phyloP scores from a whole-genome alignment of 495 filamentous ascomycete species.

The Xylaria castorea region DNA sequence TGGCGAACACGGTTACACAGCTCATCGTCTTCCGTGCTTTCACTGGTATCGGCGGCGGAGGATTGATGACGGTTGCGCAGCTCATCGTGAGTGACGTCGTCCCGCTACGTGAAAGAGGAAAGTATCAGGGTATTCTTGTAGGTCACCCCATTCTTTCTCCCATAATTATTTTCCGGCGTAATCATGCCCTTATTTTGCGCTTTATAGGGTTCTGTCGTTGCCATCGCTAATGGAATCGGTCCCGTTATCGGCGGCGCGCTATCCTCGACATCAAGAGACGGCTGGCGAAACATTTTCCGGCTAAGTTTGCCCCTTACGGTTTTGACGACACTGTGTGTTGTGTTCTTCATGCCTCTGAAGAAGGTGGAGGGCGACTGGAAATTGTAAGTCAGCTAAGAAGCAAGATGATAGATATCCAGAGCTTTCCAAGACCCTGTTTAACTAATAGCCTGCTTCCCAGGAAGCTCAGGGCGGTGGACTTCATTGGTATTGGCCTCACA shows the following conservation, averaged over 20 bases:
- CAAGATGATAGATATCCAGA: not conserved
- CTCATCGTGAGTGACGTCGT: conserved; percentile 65
- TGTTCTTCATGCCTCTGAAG: conserved; percentile 61
- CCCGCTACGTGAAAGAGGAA: conserved; percentile 60
- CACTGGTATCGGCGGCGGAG: conserved; percentile 63
- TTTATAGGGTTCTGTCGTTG: not conserved
- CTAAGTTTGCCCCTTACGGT: conserved; percentile 57
- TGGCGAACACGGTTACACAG: conserved; percentile 58
- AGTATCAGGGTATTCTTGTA: conserved; percentile 65
- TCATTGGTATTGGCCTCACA: not conserved
- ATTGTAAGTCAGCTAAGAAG: conserved; percentile 32
- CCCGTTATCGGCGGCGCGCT: conserved; percentile 56
- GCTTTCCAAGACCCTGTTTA: not conserved
- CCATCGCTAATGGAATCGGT: not conserved
- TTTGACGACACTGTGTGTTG: conserved; percentile 49
- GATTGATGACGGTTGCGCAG: conserved; percentile 59
- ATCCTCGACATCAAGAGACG: conserved; percentile 44
- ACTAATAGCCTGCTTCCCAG: not conserved
- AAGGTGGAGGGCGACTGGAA: conserved; percentile 59
- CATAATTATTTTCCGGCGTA: not conserved
- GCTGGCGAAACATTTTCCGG: conserved; percentile 65
- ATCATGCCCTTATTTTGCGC: not conserved
- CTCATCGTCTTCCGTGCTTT: conserved; percentile 63
- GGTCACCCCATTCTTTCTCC: conserved; percentile 8
- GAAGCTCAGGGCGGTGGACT: not conserved